A percentile compares a stretch with the other conserved stretches of the same genome.
Evolutionary conservation across 2,329 filamentous ascomycete species (phyloP).

Genomic region (Aspergillus sojae): DNA sequence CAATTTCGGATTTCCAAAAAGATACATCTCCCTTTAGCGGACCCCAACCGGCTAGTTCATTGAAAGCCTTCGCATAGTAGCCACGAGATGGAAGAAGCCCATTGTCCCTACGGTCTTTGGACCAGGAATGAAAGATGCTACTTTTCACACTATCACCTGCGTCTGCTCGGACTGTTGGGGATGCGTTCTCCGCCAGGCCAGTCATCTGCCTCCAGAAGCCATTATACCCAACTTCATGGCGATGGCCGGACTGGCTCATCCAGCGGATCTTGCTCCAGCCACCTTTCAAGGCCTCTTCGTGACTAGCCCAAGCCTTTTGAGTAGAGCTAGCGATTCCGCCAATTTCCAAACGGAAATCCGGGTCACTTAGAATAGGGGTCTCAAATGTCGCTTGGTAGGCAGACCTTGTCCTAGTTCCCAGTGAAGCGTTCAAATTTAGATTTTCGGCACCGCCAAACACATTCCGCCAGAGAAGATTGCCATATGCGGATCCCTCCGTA

Average conservation of each 20-base stretch:
- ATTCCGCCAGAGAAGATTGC: constrained; percentile 84
- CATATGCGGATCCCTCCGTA: constrained; percentile 89
- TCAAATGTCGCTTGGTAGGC: constrained; percentile 87
- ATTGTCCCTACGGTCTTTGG: constrained; percentile 78
- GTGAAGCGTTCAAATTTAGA: constrained; percentile 80
- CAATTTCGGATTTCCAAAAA: constrained; percentile 91
- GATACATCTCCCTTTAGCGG: constrained; percentile 83
- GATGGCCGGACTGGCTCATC: constrained; percentile 65
- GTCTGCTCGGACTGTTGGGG: constrained; percentile 77
- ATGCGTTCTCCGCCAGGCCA: constrained; percentile 72
- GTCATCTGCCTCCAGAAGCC: constrained; percentile 89
- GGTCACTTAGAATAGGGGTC: constrained; percentile 80
- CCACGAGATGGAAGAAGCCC: constrained; percentile 81
- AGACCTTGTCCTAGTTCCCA: constrained; percentile 87
- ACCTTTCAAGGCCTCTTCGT: constrained; percentile 85
- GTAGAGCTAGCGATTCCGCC: constrained; percentile 83
- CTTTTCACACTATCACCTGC: constrained; percentile 92
- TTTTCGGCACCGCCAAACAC: constrained; percentile 93
- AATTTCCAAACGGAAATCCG: constrained; percentile 75
- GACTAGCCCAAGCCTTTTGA: constrained; percentile 88
- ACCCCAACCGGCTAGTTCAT: constrained; percentile 86
- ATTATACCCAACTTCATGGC: constrained; percentile 78
- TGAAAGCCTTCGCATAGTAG: constrained; percentile 74
- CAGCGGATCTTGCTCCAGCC: constrained; percentile 76
- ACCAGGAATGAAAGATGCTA: constrained; percentile 78